A percentile compares a stretch with the other conserved stretches of the same genome.
Conservation (phyloP, 306 rosid species). For the Vigna angularis region DNA sequence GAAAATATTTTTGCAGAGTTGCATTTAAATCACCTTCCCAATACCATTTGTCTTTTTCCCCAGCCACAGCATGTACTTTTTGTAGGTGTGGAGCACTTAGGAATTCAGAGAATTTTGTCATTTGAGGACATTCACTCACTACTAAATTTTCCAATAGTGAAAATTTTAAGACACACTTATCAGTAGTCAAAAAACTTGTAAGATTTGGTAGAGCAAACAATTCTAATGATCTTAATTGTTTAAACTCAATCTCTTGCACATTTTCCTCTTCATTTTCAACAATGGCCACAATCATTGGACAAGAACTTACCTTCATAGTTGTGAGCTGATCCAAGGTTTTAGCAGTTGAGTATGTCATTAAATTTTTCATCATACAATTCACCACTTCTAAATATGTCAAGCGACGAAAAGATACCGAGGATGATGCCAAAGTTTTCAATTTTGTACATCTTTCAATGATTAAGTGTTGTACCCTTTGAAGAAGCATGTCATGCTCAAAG, state of each 20-base stretch:
- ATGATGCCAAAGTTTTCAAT: background rate
- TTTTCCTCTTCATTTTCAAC: slow-evolving; percentile 8
- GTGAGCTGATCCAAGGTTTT: slow-evolving; percentile 31
- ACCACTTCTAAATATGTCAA: slow-evolving; percentile 33
- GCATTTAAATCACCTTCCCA: slow-evolving; percentile 33
- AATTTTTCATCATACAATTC: background rate
- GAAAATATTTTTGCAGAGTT: background rate
- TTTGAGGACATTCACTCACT: background rate
- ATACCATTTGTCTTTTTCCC: background rate
- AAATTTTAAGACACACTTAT: background rate
- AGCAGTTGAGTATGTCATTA: slow-evolving; percentile 35
- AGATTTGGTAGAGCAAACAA: slow-evolving; percentile 10
- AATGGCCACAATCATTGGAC: slow-evolving; percentile 10
- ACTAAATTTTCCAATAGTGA: background rate
- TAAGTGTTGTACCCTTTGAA: slow-evolving; percentile 23
- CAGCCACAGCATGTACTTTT: background rate
- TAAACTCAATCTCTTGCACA: slow-evolving; percentile 18
- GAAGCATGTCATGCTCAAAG: slow-evolving; percentile 20
- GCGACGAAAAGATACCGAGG: slow-evolving; percentile 7
- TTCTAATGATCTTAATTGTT: slow-evolving; percentile 9
- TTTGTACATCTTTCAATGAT: background rate
- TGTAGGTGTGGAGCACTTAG: background rate
- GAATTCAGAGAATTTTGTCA: background rate
- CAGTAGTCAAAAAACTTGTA: slow-evolving; percentile 2
- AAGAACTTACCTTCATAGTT: background rate